Conservation (phyloP, 805 yeast species). For the Naumovozyma dairenensis region DNA sequence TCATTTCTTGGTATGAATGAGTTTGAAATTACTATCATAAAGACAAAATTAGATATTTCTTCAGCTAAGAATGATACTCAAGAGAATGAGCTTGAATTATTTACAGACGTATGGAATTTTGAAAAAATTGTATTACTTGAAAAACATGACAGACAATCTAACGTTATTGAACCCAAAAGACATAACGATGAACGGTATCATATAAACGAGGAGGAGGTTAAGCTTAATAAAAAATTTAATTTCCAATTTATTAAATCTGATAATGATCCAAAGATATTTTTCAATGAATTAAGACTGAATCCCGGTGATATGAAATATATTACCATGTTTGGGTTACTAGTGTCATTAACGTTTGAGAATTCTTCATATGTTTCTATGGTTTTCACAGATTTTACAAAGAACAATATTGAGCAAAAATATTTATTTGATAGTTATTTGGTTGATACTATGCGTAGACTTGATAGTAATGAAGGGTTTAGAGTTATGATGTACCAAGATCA, state of each 20-base stretch:
- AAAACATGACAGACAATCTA: too few relatives aligned
- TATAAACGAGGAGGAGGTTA: background rate
- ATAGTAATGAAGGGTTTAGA: conserved; percentile 13
- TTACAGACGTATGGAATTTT: too few relatives aligned
- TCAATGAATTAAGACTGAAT: conserved; percentile 8
- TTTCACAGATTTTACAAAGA: conserved; percentile 25
- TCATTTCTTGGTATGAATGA: too few relatives aligned
- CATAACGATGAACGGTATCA: background rate
- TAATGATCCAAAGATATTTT: conserved; percentile 7
- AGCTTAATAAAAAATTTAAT: background rate
- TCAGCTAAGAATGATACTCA: too few relatives aligned
- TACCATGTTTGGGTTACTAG: conserved; percentile 14
- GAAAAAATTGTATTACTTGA: too few relatives aligned
- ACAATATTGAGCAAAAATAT: conserved; percentile 11
- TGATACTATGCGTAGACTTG: conserved; percentile 10
- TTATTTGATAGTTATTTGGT: conserved; percentile 19
- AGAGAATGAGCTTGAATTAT: too few relatives aligned
- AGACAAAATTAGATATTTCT: too few relatives aligned
- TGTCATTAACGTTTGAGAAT: conserved; percentile 14
- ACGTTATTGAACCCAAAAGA: too few relatives aligned
- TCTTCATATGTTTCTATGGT: conserved; percentile 9
- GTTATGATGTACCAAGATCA: conserved; percentile 14
- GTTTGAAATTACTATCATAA: too few relatives aligned
- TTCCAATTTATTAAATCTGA: background rate
- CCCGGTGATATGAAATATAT: conserved; percentile 6